These are phyloP conservation scores for Candida glucosophila DNA, from an alignment of 1,139 yeast genomes.

Conservation along the genomic window DNA sequence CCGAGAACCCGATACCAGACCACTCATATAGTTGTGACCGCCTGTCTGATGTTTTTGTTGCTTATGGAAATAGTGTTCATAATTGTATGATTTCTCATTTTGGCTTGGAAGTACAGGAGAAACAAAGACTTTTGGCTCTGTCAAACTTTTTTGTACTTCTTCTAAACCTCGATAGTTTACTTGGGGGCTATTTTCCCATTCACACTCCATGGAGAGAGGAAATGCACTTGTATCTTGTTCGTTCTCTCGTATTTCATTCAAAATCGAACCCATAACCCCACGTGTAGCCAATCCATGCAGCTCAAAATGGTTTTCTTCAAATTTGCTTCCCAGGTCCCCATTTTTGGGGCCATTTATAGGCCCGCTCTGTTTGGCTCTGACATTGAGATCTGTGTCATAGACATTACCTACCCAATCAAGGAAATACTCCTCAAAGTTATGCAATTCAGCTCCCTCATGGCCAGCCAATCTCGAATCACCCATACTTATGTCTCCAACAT, in stretches of 20 bases:
- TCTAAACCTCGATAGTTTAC: conserved; percentile 15
- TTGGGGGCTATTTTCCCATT: conserved; percentile 20
- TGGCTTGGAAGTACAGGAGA: conserved; percentile 40
- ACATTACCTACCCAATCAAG: conserved; percentile 19
- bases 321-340: not conserved
- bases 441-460: too few species aligned
- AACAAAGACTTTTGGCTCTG: conserved; percentile 12
- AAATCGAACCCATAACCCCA: conserved; percentile 20
- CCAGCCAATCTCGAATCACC: too few species aligned
- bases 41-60: conserved; percentile 13
- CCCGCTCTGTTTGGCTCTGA: not conserved
- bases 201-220: conserved; percentile 22
- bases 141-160: conserved; percentile 4
- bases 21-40: conserved; percentile 22
- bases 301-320: conserved; percentile 14
- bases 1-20: too few species aligned
- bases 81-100: conserved; percentile 34
- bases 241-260: conserved; percentile 20
- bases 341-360: too few species aligned
- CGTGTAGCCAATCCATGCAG: too few species aligned
- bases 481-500: too few species aligned
- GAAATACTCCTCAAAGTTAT: conserved; percentile 16
- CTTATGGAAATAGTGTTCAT: conserved; percentile 35
- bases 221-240: conserved; percentile 22
- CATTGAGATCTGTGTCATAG: conserved; percentile 10